Base-by-base conservation (phyloP, 106 monocot species). In the Apostasia shenzhenica region DNA sequence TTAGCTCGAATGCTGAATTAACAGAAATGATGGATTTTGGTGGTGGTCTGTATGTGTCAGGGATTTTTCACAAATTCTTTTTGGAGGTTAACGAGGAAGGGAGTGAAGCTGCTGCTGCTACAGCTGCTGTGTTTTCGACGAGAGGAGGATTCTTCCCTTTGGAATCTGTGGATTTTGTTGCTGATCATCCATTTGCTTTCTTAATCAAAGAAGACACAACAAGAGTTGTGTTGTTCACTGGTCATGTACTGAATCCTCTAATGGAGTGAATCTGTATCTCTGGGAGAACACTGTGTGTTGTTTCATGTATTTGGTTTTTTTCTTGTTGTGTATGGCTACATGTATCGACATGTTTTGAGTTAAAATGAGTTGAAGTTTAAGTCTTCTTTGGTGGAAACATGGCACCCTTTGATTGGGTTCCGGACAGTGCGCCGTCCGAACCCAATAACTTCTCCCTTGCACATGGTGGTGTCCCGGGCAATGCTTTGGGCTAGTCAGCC, bases 31-130 rank as follows among this genome's bases (percentile, higher is more conserved):
- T 79, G 51, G 79, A 74, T 72, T 67, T 67, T 14, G 7, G 70
- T 0, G 60, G 66, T 45, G 50, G 60, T 39, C 70, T 89, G 4
- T 73, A 4, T 53, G 79, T 93, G 4, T 83, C 81, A 41, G 68
- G 66, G 10, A 73, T 93, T 59, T 75, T 72, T 38, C 89, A 93
- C 67, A 89, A 89, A 64, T 72, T 86, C 2, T 81, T 89, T 80
- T 51, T 93, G 14, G 89, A 84, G 63, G 83, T 93, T 40, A 88
- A 86, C 38, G 93, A 93, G 79, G 89, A 86, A 82, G 93, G 89
- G 74, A 89, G 86, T 13, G 93, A 93, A 70, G 93, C 89, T 8
- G 81, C 88, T 47, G 85, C 77, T 67, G 83, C 93, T 69, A 59
- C 80, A 63, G 87, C 82, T 51, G 92, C 78, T 49, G 80, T 83